Evolutionary conservation across 73 alveolate species (phyloP).

Genomic region (Stentor roeselii): DNA sequence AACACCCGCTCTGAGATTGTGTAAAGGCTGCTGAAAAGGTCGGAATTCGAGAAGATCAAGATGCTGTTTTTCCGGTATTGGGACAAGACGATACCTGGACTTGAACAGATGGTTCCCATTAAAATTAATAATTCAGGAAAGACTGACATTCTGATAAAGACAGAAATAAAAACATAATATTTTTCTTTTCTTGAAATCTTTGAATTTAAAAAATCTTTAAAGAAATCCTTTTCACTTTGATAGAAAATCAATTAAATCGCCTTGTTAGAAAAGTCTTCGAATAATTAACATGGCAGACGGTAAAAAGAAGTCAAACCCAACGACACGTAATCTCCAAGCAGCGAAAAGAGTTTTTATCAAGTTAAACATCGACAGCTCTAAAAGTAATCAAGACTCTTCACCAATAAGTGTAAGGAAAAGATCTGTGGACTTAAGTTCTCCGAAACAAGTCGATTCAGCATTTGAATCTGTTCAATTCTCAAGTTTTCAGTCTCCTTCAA

Average conservation of each 20-base stretch:
- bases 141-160: not conserved
- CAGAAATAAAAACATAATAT: too few relatives aligned
- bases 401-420: not conserved
- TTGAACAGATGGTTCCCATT: not conserved
- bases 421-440: not conserved
- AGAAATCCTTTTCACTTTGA: not conserved
- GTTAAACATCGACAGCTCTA: not conserved
- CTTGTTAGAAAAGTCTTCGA: too few relatives aligned
- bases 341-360: not conserved
- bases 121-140: not conserved
- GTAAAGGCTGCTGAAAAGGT: conserved; percentile 59
- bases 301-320: not conserved
- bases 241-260: too few relatives aligned
- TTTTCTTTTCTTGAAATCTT: not conserved
- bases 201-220: too few relatives aligned
- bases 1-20: conserved; percentile 60
- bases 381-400: not conserved
- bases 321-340: not conserved
- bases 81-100: not conserved
- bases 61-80: not conserved
- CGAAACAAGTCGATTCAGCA: not conserved
- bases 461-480: not conserved
- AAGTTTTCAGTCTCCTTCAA: not conserved
- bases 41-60: not conserved
- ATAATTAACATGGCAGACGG: not conserved